Conservation (phyloP, 257 asterid genomes). For the Prunella vulgaris region DNA sequence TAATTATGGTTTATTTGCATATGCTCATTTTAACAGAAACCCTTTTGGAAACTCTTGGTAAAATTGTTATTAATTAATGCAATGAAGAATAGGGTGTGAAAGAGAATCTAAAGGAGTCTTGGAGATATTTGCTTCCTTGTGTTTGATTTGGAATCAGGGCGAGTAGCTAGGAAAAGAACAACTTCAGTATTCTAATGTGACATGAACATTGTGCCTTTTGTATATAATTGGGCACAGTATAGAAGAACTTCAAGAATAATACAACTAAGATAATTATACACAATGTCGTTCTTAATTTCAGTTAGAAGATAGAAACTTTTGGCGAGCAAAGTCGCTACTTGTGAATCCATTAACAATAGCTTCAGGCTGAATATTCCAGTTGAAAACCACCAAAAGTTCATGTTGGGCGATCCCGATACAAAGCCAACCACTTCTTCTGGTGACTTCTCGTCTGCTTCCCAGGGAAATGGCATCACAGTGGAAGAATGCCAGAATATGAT, state of each 20-base stretch:
- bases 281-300: background rate
- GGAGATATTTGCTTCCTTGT: background rate
- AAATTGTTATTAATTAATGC: background rate
- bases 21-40: background rate
- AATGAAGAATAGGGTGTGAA: too few species aligned
- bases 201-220: too few species aligned
- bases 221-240: background rate
- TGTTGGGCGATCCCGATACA: slow-evolving; percentile 2
- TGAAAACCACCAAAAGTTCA: background rate
- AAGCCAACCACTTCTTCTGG: background rate
- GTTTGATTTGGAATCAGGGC: background rate
- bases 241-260: background rate
- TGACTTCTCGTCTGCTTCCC: background rate
- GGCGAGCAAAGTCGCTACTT: background rate
- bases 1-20: background rate
- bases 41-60: background rate
- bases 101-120: background rate
- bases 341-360: background rate
- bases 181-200: background rate
- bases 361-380: background rate
- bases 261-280: background rate
- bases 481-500: slow-evolving; percentile 52
- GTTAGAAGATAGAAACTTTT: background rate
- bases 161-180: background rate
- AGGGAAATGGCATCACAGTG: slow-evolving; percentile 36